Evolutionary conservation across 345 rosid species (phyloP).

Genomic region (Sisymbrium altissimum): DNA sequence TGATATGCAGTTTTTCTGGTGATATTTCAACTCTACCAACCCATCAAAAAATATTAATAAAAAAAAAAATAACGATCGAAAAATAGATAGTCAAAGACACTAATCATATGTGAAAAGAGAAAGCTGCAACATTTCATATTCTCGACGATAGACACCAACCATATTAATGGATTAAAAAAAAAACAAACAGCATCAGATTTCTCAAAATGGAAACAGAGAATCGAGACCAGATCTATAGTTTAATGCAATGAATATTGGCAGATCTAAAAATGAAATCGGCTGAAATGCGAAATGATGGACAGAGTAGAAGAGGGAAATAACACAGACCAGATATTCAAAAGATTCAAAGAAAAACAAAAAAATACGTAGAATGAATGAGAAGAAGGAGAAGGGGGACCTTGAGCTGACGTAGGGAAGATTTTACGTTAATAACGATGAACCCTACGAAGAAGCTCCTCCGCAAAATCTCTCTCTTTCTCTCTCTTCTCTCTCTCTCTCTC

Average conservation of each 20-base stretch:
- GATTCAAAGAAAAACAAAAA: background rate
- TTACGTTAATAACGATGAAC: constrained; percentile 28
- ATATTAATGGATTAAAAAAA: background rate
- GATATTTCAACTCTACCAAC: constrained; percentile 16
- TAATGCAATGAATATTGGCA: background rate
- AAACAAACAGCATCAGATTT: background rate
- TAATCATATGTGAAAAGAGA: background rate
- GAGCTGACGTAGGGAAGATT: constrained; percentile 24
- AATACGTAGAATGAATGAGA: background rate
- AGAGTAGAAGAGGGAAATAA: background rate
- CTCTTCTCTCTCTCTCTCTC: background rate
- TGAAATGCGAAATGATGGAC: background rate
- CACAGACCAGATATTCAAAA: background rate
- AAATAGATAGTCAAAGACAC: constrained; percentile 2
- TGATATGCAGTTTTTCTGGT: background rate
- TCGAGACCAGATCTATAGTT: constrained; percentile 9
- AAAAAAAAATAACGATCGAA: background rate
- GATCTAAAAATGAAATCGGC: constrained; percentile 1
- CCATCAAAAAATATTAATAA: background rate
- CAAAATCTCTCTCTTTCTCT: constrained; percentile 24
- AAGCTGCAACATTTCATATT: background rate
- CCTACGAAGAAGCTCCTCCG: constrained; percentile 37
- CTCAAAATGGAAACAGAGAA: background rate
- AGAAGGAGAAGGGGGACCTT: constrained; percentile 16
- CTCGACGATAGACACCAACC: background rate